Conservation (phyloP, 257 asterid species). For the Fraxinus pennsylvanica region DNA sequence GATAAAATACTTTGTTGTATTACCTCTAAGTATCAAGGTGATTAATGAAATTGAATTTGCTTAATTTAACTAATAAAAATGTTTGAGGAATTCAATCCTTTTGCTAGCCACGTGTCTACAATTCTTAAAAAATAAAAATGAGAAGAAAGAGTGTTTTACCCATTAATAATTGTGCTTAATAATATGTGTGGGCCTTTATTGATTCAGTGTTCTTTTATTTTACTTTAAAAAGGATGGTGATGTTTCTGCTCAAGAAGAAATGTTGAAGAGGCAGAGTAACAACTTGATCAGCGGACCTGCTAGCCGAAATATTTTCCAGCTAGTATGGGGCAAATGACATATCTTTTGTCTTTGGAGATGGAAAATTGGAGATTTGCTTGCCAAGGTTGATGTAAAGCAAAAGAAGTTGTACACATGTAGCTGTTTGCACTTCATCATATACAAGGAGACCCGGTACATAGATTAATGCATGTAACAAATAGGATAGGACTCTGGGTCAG, state of each 20-base stretch:
- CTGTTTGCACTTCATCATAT: not conserved
- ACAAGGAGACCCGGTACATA: not conserved
- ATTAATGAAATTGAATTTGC: not conserved
- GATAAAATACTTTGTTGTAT: not conserved
- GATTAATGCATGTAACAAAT: not conserved
- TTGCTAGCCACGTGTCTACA: not conserved
- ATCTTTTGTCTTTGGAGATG: not conserved
- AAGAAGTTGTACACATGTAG: conserved; percentile 8
- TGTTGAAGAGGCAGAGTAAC: conserved; percentile 84
- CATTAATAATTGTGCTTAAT: not conserved
- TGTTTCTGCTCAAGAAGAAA: conserved; percentile 71
- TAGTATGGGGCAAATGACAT: conserved; percentile 70
- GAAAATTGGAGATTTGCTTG: not conserved
- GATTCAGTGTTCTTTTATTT: not conserved
- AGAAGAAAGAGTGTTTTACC: not conserved
- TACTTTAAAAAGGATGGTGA: conserved; percentile 61
- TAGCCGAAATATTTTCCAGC: conserved; percentile 81
- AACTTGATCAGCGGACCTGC: conserved; percentile 66
- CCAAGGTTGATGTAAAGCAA: not conserved
- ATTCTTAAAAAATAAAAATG: not conserved
- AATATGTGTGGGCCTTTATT: not conserved
- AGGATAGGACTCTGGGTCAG: not conserved
- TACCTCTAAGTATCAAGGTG: not conserved
- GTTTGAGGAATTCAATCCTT: too few relatives aligned
- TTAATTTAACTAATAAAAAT: not conserved